Base-by-base conservation (phyloP, 768 basidiomycete genomes). In the Pleurotus salmoneostramineus region DNA sequence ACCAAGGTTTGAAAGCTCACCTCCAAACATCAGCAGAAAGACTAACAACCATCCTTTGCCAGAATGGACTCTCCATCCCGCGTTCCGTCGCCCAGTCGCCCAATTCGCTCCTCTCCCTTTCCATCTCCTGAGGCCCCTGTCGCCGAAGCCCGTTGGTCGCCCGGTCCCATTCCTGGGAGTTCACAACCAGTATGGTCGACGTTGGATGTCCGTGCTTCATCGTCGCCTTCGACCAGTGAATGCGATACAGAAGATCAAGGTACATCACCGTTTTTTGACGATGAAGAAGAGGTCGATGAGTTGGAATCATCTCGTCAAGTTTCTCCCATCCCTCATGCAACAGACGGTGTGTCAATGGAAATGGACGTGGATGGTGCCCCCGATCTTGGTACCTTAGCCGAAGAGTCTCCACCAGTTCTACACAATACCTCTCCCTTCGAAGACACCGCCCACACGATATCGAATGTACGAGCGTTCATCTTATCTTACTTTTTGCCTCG, bases 121-220 rank as follows among this genome's bases (percentile, higher is more conserved):
- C n/a, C n/a, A n/a, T n/a, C n/a, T n/a, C n/a, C n/a, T n/a, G n/a
- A n/a, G n/a, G n/a, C n/a, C n/a, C n/a, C n/a, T n/a, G n/a, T n/a
- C n/a, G n/a, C n/a, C n/a, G n/a, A n/a, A n/a, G 83, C 83, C 49
- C 77, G 83, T 31, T 84, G 83, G 63, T 79, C 80, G 0, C 83
- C 81, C 0, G 74, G 78, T 61, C 80, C 78, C 31, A 81, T 80
- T 69, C n/a, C n/a, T n/a, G n/a, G n/a, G n/a, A n/a, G n/a, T 40
- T 40, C 37, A 40, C 37, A 40, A 40, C 37, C 37, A 6, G 6
- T 40, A 6, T 40, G 37, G 37, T 40, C 37, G 14, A 40, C 37
- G 37, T 40, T 40, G 14, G 37, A 6, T 40, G 37, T 40, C 37
- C 37, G 14, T 14, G 37, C 37, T 6, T 6, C 6, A 6, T 40